A percentile compares a stretch with the other conserved stretches of the same genome.
These are phyloP conservation scores for Diutina siamensis DNA, from an alignment of 1,139 yeast genomes.

Conservation along the genomic window DNA sequence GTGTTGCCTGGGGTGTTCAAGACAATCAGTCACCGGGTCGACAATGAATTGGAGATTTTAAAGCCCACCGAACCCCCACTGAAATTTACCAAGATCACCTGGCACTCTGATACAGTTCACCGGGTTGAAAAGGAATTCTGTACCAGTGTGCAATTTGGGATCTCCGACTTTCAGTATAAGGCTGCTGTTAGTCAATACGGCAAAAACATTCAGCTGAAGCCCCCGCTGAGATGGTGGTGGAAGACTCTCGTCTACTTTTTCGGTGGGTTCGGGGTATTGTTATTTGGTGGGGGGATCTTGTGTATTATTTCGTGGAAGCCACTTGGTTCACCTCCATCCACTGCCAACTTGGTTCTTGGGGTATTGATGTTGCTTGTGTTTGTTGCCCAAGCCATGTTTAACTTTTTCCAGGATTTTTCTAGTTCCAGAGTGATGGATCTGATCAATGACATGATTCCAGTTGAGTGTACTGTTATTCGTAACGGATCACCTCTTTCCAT, in stretches of 20 bases:
- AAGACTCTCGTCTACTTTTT: conserved; percentile 29
- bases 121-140: conserved; percentile 15
- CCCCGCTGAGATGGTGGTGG: conserved; percentile 20
- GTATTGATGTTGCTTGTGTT: conserved; percentile 32
- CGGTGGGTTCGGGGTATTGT: conserved; percentile 40
- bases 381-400: conserved; percentile 35
- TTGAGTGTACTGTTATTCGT: conserved; percentile 18
- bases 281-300: conserved; percentile 34
- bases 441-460: conserved; percentile 33
- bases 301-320: conserved; percentile 40
- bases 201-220: conserved; percentile 26
- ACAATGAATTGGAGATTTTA: conserved; percentile 12
- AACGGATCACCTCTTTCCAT: conserved; percentile 12
- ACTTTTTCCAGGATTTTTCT: conserved; percentile 40
- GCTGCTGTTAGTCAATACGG: conserved; percentile 19
- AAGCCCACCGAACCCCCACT: conserved; percentile 7
- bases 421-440: conserved; percentile 40
- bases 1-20: conserved; percentile 26
- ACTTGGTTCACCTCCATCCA: conserved; percentile 38
- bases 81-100: conserved; percentile 16
- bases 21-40: conserved; percentile 27
- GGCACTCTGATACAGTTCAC: conserved; percentile 15
- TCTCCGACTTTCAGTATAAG: conserved; percentile 11
- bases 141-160: conserved; percentile 13
- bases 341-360: conserved; percentile 36